Base-by-base conservation (phyloP, 441 rosid genomes). In the Adansonia rubrostipa region DNA sequence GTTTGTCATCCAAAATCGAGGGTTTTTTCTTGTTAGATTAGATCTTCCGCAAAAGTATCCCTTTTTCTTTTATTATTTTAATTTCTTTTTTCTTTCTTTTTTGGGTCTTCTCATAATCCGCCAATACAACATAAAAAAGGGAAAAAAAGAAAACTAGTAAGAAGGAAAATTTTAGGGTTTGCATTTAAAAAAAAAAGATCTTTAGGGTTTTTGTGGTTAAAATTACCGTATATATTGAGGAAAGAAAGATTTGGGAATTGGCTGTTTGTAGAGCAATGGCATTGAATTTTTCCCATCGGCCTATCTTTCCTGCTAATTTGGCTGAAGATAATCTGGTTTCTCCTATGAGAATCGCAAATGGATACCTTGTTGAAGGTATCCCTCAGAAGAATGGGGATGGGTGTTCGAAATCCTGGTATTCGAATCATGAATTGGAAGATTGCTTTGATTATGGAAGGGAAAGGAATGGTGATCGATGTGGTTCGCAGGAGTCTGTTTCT, bases 1-100 rank as follows among this genome's bases (percentile, higher is more conserved):
- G 92, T 88, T 89, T 84, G 97, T 89, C 89, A 89, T 85, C 95
- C 86, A 83, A 87, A 96, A 91, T 93, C 83, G 90, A 91, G 98
- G 89, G 93, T 89, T 86, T 91, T 87, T 91, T 84, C 92, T 84
- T 88, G 89, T 80, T 73, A 71, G 83, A 71, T 86, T 78, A 81
- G 86, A 78, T 83, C 85, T 5, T 80, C 76, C 64, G 5, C 42
- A 14, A 68, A 53, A 47, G 48, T 83, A 78, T 78, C 68, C 9
- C 65, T 33, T 15, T 72, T n/a, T 28, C 3, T 20, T 33, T 36
- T 62, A 20, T 24, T 53, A 11, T 54, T 67, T 20, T 13, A 51
- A 3, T 47, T 68, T 77, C 5, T 74, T 9, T 54, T 73, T 19
- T 28, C 3, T 28, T 28, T 28, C 3, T 9, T 17, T 1, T 17